phyloP scores from a whole-genome alignment of 75 land plant genomes.

The Isoetes taiwanensis region DNA sequence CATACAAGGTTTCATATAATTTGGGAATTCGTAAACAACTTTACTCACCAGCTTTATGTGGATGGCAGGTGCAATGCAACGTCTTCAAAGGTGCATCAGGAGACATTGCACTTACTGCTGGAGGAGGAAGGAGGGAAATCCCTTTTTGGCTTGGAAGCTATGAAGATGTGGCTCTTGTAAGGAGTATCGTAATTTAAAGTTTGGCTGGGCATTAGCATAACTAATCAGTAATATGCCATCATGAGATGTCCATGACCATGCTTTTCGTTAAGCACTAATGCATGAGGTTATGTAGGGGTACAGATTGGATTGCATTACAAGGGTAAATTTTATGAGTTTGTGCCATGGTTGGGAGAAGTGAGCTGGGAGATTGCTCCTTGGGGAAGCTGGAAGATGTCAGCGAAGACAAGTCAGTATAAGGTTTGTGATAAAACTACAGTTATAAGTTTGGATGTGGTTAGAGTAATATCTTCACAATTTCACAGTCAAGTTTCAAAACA shows the following conservation, averaged over 20 bases:
- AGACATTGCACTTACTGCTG: constrained; percentile 84
- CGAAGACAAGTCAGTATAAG: constrained; percentile 41
- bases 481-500: constrained; percentile 10
- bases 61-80: constrained; percentile 90
- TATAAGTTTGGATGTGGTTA: not conserved
- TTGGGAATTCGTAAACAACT: no score
- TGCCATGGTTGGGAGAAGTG: constrained; percentile 82
- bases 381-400: constrained; percentile 74
- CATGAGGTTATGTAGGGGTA: constrained; percentile 2
- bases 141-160: constrained; percentile 34
- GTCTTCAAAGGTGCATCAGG: constrained; percentile 82
- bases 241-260: no score
- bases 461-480: not conserved
- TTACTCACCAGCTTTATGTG: no score
- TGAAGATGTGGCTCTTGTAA: constrained; percentile 73
- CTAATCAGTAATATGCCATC: no score
- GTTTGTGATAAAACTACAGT: constrained; percentile 14
- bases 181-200: no score
- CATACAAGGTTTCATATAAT: no score
- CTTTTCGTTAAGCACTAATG: no score
- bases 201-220: no score
- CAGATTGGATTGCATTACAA: constrained; percentile 79
- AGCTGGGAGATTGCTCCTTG: constrained; percentile 72
- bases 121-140: constrained; percentile 73
- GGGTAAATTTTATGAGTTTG: constrained; percentile 82